Evolutionary conservation across 1,284 basidiomycete species (phyloP).

Genomic region (Malassezia caprae): DNA sequence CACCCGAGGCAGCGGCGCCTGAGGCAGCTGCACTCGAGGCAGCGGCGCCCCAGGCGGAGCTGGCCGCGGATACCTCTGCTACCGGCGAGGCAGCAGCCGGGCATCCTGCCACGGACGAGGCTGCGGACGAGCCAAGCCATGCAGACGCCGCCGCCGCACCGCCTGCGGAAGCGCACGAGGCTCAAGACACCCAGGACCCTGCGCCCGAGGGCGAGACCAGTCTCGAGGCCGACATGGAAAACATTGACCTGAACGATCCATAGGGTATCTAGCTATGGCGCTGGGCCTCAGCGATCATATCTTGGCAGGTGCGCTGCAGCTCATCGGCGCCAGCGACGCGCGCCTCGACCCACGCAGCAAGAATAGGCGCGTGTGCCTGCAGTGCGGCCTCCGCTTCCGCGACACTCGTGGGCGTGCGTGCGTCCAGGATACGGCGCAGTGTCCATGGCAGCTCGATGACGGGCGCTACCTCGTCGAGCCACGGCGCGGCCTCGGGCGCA

Average conservation of each 20-base stretch:
- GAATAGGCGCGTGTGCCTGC: background rate
- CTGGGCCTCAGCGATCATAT: background rate
- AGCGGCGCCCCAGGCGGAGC: background rate
- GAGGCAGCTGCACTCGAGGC: background rate
- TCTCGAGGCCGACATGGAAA: conserved; percentile 15
- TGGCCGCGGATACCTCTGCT: no score
- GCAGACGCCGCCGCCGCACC: background rate
- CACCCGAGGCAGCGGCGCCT: background rate
- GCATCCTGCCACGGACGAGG: no score
- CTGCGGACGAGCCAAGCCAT: no score
- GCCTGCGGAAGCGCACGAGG: background rate
- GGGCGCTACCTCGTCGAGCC: conserved; percentile 18
- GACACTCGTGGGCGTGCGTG: background rate
- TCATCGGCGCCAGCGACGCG: conserved; percentile 8
- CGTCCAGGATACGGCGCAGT: conserved; percentile 25
- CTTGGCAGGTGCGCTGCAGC: background rate
- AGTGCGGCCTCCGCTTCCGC: background rate
- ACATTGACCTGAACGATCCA: conserved; percentile 12
- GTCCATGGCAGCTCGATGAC: conserved; percentile 27
- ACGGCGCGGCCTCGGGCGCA: conserved; percentile 12
- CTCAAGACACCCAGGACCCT: background rate
- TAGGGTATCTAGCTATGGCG: conserved; percentile 5
- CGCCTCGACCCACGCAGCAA: conserved; percentile 6
- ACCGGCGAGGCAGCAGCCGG: no score
- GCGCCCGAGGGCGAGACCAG: background rate